These are phyloP conservation scores for Suillus subluteus DNA, from an alignment of 768 basidiomycete species.

Conservation along the genomic window DNA sequence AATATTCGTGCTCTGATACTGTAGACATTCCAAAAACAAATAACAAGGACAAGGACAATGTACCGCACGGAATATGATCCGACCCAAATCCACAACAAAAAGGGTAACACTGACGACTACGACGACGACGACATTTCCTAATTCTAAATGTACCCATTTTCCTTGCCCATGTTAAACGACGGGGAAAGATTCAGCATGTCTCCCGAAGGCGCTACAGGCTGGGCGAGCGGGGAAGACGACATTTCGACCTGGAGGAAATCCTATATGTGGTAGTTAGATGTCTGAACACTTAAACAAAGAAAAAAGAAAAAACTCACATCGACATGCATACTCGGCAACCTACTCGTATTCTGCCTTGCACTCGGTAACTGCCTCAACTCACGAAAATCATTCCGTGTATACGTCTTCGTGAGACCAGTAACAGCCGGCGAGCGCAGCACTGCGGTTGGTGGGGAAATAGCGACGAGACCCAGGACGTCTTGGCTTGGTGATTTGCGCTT, in stretches of 20 bases:
- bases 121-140: not conserved
- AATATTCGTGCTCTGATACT: too few relatives aligned
- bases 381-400: slow-evolving; percentile 80
- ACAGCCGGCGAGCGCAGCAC: slow-evolving; percentile 71
- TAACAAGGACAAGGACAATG: not conserved
- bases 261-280: slow-evolving; percentile 8
- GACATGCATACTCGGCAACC: slow-evolving; percentile 85
- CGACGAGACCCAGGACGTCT: slow-evolving; percentile 61
- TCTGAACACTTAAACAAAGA: not conserved
- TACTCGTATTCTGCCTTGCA: slow-evolving; percentile 81
- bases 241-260: slow-evolving; percentile 17
- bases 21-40: not conserved
- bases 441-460: slow-evolving; percentile 71
- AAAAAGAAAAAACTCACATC: slow-evolving; percentile 50
- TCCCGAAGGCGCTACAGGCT: slow-evolving; percentile 22
- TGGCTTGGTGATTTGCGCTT: slow-evolving; percentile 51
- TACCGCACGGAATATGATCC: not conserved
- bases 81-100: not conserved
- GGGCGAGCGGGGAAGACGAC: slow-evolving; percentile 34
- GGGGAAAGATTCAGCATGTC: slow-evolving; percentile 36
- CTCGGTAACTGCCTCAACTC: slow-evolving; percentile 69
- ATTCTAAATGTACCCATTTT: slow-evolving; percentile 4
- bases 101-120: not conserved
- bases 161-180: slow-evolving; percentile 31
- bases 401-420: slow-evolving; percentile 83